Conservation (phyloP, 1,284 basidiomycete species). For the Anthracocystis walkeri region DNA sequence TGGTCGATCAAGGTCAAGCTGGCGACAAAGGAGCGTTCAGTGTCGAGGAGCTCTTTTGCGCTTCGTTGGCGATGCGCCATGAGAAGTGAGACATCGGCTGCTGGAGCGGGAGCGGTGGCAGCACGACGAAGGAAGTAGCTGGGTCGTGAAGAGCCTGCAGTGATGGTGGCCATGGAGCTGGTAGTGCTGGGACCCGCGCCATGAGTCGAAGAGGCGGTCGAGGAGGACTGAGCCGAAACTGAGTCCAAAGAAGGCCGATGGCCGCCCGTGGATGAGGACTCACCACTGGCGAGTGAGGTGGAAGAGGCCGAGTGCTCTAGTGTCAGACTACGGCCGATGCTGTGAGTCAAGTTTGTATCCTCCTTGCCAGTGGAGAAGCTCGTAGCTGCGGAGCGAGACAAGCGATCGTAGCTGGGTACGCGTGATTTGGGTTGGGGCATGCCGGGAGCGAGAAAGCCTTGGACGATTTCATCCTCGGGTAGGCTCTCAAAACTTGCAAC, state of each 20-base stretch:
- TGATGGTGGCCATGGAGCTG: slow-evolving; percentile 39
- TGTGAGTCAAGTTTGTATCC: background rate
- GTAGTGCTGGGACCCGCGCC: slow-evolving; percentile 18
- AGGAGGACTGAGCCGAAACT: slow-evolving; percentile 10
- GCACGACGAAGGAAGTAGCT: slow-evolving; percentile 42
- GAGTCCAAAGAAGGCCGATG: slow-evolving; percentile 15
- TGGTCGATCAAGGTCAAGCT: slow-evolving; percentile 60
- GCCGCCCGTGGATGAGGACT: slow-evolving; percentile 2
- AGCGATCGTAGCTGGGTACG: slow-evolving; percentile 35
- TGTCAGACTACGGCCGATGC: slow-evolving; percentile 5
- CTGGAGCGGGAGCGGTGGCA: slow-evolving; percentile 29
- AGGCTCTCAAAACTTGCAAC: slow-evolving; percentile 63
- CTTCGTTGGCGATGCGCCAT: slow-evolving; percentile 44
- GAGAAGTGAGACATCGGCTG: slow-evolving; percentile 19
- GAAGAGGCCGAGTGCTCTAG: slow-evolving; percentile 14
- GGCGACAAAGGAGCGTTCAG: slow-evolving; percentile 63
- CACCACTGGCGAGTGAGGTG: slow-evolving; percentile 18
- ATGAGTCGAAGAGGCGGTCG: slow-evolving; percentile 33
- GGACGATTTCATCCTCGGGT: slow-evolving; percentile 59
- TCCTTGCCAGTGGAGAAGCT: slow-evolving; percentile 11
- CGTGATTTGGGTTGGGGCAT: slow-evolving; percentile 23
- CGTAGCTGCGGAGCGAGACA: slow-evolving; percentile 12
- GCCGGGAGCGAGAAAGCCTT: slow-evolving; percentile 37
- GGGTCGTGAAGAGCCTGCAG: slow-evolving; percentile 37
- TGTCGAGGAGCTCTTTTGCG: slow-evolving; percentile 63